A percentile compares a stretch with the other conserved stretches of the same genome.
Evolutionary conservation across 495 filamentous ascomycete genomes (phyloP).

Genomic region (Durotheca rogersii): DNA sequence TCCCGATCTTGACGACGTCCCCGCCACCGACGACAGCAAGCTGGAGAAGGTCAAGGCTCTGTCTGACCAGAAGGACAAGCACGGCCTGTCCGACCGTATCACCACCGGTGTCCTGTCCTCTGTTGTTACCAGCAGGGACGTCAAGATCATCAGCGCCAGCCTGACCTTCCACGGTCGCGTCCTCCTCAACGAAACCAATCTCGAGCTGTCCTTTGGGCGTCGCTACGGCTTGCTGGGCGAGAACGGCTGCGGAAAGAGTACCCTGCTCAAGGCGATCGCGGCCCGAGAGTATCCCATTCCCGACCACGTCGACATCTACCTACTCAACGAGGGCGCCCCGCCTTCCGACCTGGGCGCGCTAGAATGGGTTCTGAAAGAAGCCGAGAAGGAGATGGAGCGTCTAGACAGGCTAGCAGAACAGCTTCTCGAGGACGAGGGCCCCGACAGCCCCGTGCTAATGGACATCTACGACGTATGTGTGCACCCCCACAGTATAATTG

Average conservation of each 20-base stretch:
- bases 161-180: slow-evolving; percentile 98
- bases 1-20: slow-evolving; percentile 59
- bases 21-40: slow-evolving; percentile 69
- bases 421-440: slow-evolving; percentile 85
- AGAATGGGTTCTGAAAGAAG: slow-evolving; percentile 96
- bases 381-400: slow-evolving; percentile 86
- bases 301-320: slow-evolving; percentile 96
- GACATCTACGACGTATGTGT: slow-evolving; percentile 90
- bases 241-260: slow-evolving; percentile 99
- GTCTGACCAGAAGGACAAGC: slow-evolving; percentile 85
- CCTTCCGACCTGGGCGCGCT: slow-evolving; percentile 84
- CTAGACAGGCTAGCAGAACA: slow-evolving; percentile 88
- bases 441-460: slow-evolving; percentile 86
- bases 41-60: slow-evolving; percentile 73
- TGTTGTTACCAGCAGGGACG: slow-evolving; percentile 77
- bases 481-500: too few relatives aligned
- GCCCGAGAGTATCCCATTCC: slow-evolving; percentile 93
- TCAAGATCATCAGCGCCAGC: slow-evolving; percentile 92
- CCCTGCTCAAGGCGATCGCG: slow-evolving; percentile 90
- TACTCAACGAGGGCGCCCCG: slow-evolving; percentile 97
- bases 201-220: slow-evolving; percentile 91
- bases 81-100: slow-evolving; percentile 95
- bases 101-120: slow-evolving; percentile 96
- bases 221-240: slow-evolving; percentile 95
- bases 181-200: slow-evolving; percentile 85